phyloP scores from a whole-genome alignment of 306 rosid genomes.

The Pyrus betulifolia region DNA sequence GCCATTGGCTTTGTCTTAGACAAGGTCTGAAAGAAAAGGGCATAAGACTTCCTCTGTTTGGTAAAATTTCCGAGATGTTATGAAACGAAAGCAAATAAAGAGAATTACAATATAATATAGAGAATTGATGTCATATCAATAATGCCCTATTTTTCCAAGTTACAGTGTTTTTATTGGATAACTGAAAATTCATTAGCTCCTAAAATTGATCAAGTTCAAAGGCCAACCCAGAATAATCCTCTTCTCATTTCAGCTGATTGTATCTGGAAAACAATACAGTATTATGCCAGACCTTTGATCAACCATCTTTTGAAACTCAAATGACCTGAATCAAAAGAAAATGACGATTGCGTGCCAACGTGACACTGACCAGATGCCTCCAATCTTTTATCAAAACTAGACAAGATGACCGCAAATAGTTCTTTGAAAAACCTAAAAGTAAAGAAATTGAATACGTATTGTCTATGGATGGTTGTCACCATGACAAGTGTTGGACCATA shows the following conservation, averaged over 20 bases:
- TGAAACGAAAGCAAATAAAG: neutral
- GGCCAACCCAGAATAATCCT: neutral
- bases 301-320: neutral
- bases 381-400: neutral
- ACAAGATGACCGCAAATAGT: neutral
- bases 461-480: neutral
- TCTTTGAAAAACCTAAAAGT: too few species aligned
- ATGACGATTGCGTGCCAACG: neutral
- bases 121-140: neutral
- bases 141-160: neutral
- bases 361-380: neutral
- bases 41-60: neutral
- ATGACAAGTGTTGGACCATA: neutral
- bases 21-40: neutral
- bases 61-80: neutral
- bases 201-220: neutral
- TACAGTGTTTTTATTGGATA: neutral
- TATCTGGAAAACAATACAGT: neutral
- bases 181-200: neutral
- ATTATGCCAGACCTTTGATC: too few species aligned
- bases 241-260: neutral
- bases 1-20: conserved; percentile 31
- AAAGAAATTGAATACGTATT: neutral
- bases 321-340: neutral
- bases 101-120: neutral